These are phyloP conservation scores for Ophiostoma ips DNA, from an alignment of 2,329 filamentous ascomycete genomes.

Conservation along the genomic window DNA sequence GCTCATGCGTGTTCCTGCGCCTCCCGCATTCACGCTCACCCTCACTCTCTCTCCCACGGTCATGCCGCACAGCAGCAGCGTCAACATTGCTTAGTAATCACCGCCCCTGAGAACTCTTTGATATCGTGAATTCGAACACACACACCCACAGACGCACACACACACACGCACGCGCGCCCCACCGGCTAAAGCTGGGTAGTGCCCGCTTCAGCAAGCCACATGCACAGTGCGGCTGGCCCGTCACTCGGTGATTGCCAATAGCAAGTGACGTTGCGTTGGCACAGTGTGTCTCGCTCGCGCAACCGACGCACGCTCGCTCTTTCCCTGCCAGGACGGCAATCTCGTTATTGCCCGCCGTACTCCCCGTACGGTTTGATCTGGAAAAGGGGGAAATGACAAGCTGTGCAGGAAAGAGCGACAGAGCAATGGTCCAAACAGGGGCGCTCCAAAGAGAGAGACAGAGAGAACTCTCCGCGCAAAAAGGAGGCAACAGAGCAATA, in stretches of 20 bases:
- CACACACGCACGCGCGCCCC: too few species aligned
- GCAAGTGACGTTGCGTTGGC: background rate
- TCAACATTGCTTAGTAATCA: too few species aligned
- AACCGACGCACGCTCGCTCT: background rate
- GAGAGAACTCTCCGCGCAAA: background rate
- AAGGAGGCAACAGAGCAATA: background rate
- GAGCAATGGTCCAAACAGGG: too few species aligned
- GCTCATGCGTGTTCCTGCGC: too few species aligned
- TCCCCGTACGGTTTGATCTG: background rate
- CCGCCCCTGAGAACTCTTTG: too few species aligned
- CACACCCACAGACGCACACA: too few species aligned
- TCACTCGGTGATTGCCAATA: too few species aligned
- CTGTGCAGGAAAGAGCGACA: background rate
- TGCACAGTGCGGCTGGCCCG: background rate
- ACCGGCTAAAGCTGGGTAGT: too few species aligned
- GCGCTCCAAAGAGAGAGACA: background rate
- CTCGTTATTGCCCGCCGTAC: background rate
- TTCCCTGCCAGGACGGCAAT: background rate
- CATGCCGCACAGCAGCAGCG: too few species aligned
- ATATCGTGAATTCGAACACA: too few species aligned
- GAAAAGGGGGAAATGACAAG: background rate
- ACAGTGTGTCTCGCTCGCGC: conserved; percentile 1
- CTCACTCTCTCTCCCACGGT: too few species aligned
- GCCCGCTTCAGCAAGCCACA: background rate
- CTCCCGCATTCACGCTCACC: too few species aligned